phyloP scores from a whole-genome alignment of 2,329 filamentous ascomycete genomes.

The Nigrograna mackinnonii region DNA sequence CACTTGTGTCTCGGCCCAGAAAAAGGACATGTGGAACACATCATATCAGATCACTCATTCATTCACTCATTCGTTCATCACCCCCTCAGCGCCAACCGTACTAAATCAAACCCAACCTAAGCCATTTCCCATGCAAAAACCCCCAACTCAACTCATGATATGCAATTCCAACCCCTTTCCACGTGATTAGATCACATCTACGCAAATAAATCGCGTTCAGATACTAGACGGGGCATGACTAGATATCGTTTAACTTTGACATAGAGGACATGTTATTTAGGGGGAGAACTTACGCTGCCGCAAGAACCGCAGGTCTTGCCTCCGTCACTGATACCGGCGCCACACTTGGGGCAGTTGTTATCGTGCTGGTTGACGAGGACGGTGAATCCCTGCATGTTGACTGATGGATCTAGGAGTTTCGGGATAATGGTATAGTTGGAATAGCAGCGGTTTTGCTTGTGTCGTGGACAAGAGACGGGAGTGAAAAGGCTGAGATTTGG shows the following conservation, averaged over 20 bases:
- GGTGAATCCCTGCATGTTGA: conserved; percentile 30
- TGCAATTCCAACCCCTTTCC: too few relatives aligned
- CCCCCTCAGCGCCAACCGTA: too few relatives aligned
- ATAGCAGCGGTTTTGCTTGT: conserved; percentile 1
- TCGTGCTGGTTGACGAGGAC: conserved; percentile 34
- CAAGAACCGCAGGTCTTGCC: conserved; percentile 42
- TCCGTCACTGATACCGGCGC: conserved; percentile 30
- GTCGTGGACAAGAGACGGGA: not conserved
- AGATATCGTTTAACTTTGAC: not conserved
- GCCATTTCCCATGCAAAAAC: too few relatives aligned
- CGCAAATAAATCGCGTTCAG: too few relatives aligned
- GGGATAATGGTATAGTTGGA: not conserved
- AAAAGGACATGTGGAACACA: too few relatives aligned
- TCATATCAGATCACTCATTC: too few relatives aligned
- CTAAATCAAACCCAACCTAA: too few relatives aligned
- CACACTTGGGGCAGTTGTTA: conserved; percentile 43
- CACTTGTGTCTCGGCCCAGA: too few relatives aligned
- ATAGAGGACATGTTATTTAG: not conserved
- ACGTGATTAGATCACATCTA: too few relatives aligned
- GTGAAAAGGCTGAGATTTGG: not conserved
- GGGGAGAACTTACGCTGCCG: conserved; percentile 35
- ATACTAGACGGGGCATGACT: conserved; percentile 7
- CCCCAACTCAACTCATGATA: too few relatives aligned
- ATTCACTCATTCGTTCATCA: too few relatives aligned
- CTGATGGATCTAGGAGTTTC: not conserved